A percentile compares a stretch with the other conserved stretches of the same genome.
These are phyloP conservation scores for Globisporangium abappressorium DNA, from an alignment of 352 stramenopile species.

Conservation along the genomic window DNA sequence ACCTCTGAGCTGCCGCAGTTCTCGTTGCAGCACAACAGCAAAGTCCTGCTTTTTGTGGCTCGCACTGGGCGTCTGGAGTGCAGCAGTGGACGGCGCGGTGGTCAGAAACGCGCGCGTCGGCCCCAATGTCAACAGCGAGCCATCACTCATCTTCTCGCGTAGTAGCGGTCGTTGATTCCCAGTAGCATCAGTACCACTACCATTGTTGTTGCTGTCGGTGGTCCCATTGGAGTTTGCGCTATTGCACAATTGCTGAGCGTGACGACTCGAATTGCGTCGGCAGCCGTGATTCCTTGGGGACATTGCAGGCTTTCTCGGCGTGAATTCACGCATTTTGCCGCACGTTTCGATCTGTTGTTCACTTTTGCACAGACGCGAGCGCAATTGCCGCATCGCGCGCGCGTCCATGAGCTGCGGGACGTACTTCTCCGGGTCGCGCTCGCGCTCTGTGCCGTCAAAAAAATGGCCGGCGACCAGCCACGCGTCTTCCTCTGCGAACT, in stretches of 20 bases:
- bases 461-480: constrained; percentile 12
- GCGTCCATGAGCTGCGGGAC: constrained; percentile 57
- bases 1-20: constrained; percentile 43
- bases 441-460: not conserved
- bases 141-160: not conserved
- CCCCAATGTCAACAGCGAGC: not conserved
- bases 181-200: not conserved
- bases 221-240: not conserved
- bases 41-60: constrained; percentile 32
- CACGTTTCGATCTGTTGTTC: constrained; percentile 39
- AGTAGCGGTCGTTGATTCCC: not conserved
- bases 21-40: constrained; percentile 28
- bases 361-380: constrained; percentile 32
- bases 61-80: not conserved
- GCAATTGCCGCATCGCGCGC: constrained; percentile 39
- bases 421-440: constrained; percentile 27
- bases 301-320: constrained; percentile 27
- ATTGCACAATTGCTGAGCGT: not conserved
- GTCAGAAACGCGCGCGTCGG: constrained; percentile 12
- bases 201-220: not conserved
- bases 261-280: not conserved
- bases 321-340: constrained; percentile 48
- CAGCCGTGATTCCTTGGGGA: not conserved
- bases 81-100: constrained; percentile 1
- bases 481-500: constrained; percentile 11